phyloP scores from a whole-genome alignment of 805 yeast genomes.

The Sugiyamaella chiloensis region DNA sequence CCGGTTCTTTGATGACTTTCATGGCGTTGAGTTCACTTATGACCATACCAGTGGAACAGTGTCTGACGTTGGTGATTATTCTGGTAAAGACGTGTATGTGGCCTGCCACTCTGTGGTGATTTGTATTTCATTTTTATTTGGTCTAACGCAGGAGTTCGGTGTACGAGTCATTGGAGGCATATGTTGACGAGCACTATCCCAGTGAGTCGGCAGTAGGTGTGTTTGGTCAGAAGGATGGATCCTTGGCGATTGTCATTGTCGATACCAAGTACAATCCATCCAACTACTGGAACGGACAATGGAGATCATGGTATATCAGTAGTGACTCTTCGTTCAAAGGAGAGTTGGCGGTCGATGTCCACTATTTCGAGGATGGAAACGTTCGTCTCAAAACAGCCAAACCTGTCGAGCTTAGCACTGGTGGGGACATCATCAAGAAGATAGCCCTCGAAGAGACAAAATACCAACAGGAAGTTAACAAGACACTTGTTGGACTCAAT shows the following conservation, averaged over 20 bases:
- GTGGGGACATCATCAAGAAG: constrained; percentile 36
- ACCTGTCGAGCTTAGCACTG: constrained; percentile 16
- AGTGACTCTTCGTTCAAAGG: constrained; percentile 46
- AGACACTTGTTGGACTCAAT: constrained; percentile 66
- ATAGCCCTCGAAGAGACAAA: constrained; percentile 57
- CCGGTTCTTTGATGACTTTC: constrained; percentile 49
- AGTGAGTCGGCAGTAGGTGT: constrained; percentile 48
- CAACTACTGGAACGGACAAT: constrained; percentile 86
- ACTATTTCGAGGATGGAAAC: constrained; percentile 94
- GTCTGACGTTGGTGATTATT: constrained; percentile 1
- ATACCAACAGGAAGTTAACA: constrained; percentile 57
- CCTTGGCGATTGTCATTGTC: constrained; percentile 50
- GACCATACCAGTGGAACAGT: constrained; percentile 26
- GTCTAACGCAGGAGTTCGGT: neutral
- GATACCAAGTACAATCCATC: constrained; percentile 70
- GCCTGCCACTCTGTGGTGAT: neutral
- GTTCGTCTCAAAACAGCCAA: constrained; percentile 64
- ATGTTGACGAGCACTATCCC: constrained; percentile 67
- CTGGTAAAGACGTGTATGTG: neutral
- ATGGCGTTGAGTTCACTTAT: constrained; percentile 27
- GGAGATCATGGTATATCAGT: constrained; percentile 67
- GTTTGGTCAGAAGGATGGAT: constrained; percentile 35
- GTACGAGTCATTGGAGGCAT: constrained; percentile 31
- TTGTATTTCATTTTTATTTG: neutral
- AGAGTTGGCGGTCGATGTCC: constrained; percentile 63